These are phyloP conservation scores for Lolium perenne DNA, from an alignment of 176 grass and related monocot species.

Conservation along the genomic window DNA sequence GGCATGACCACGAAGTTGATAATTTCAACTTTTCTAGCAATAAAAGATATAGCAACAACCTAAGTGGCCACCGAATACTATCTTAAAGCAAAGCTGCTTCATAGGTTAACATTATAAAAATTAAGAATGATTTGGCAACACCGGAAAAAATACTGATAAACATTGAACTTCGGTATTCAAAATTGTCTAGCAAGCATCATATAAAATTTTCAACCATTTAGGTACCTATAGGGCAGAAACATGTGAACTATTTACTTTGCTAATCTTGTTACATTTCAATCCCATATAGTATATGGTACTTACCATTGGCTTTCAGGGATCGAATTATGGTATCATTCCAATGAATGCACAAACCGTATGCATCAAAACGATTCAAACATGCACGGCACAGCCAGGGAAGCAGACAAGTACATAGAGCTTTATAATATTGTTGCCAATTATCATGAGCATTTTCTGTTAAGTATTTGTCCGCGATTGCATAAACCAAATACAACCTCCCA, in stretches of 20 bases:
- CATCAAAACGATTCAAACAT: not conserved
- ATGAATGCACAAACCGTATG: not conserved
- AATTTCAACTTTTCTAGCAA: not conserved
- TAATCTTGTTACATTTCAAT: not conserved
- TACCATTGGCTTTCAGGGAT: not conserved
- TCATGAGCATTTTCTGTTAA: not conserved
- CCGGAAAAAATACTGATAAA: too few relatives aligned
- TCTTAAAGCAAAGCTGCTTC: not conserved
- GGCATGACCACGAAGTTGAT: not conserved
- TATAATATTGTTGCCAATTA: not conserved
- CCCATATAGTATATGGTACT: not conserved
- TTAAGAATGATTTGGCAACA: not conserved
- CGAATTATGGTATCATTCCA: not conserved
- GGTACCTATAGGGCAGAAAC: not conserved
- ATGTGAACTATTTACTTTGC: not conserved
- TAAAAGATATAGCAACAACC: not conserved
- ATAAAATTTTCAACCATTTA: not conserved
- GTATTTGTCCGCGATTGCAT: not conserved
- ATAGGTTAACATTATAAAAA: not conserved
- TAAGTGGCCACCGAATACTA: not conserved
- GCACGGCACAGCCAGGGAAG: not conserved
- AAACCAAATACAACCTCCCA: not conserved
- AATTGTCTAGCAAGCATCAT: not conserved
- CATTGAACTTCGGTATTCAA: not conserved
- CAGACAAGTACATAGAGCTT: not conserved